Conservation (phyloP, 768 basidiomycete genomes). For the Mycena pura region DNA sequence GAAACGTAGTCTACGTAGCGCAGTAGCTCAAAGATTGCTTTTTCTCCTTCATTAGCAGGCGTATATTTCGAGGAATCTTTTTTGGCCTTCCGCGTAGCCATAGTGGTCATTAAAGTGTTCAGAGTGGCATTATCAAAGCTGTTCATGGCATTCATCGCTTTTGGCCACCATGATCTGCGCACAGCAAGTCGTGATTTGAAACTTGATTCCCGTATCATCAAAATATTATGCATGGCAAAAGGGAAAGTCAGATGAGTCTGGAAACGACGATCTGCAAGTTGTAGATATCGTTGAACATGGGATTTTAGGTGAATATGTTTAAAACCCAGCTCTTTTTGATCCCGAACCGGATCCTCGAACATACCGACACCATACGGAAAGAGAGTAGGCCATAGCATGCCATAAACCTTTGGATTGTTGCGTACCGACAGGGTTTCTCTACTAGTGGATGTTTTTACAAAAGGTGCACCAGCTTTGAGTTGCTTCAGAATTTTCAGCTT, state of each 20-base stretch:
- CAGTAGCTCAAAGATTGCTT: constrained; percentile 18
- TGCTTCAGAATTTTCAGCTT: constrained; percentile 15
- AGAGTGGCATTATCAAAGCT: constrained; percentile 2
- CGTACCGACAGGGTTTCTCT: too few species aligned
- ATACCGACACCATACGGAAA: constrained; percentile 31
- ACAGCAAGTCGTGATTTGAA: constrained; percentile 19
- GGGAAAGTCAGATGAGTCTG: constrained; percentile 23
- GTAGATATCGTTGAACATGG: constrained; percentile 20
- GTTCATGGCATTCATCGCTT: constrained; percentile 3
- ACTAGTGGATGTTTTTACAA: constrained; percentile 18
- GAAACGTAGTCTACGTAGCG: constrained; percentile 25
- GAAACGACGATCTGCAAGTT: constrained; percentile 19
- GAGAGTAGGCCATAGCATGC: constrained; percentile 27
- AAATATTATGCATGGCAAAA: constrained; percentile 23
- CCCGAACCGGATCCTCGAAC: constrained; percentile 27
- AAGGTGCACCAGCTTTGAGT: constrained; percentile 19
- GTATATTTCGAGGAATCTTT: constrained; percentile 22
- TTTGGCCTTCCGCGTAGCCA: constrained; percentile 13
- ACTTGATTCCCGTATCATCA: constrained; percentile 12
- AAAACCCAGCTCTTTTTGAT: constrained; percentile 8
- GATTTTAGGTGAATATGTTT: not conserved
- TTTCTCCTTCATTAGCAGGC: constrained; percentile 26
- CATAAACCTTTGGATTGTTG: constrained; percentile 27
- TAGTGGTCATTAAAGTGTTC: constrained; percentile 14
- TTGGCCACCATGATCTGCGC: constrained; percentile 20